Base-by-base conservation (phyloP, 2,329 filamentous ascomycete genomes). In the Alternaria angustiovoidea region DNA sequence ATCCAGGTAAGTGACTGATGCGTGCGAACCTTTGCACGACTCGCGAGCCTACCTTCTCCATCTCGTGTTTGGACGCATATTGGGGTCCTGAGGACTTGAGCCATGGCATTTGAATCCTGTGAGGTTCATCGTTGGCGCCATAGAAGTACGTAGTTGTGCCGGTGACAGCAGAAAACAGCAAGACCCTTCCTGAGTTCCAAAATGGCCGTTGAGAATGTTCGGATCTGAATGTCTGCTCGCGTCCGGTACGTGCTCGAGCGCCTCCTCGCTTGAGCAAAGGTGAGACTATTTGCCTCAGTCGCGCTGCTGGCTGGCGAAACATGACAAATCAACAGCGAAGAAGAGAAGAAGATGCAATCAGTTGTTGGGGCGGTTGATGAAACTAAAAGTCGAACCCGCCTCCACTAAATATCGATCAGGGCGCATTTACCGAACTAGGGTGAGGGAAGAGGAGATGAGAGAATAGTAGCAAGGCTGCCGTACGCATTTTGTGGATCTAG, bases 71-170 rank as follows among this genome's bases (percentile, higher is more conserved):
- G 26, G 73, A 80, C 5, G 84, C 86, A 79, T 87, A 88, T 22
- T 67, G 69, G 3, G 79, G 80, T 22, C 66, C 73, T 7, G 66
- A 41, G 11, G 69, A 63, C 14, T 60, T 69, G 22, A 69, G 62
- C 59, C 72, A 75, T 24, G 71, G 68, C 41, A 75, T 57, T 26
- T 69, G 71, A 49, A 74, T 64, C 49, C 70, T 66, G 9, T 71
- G 65, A 11, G 69, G 62, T n/a, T 78, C 75, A 64, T 81, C 80
- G 54, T 78, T 81, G 57, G 78, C 75, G 22, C 85, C 84, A 56
- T 81, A 81, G 14, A 80, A 73, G 65, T 87, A 88, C 4, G 85
- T 82, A n/a, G 84, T 69, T 11, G 82, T 81, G 28, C 82, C 83
- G 18, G 84, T 83, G 49, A 85, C 81, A 28, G 81, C 80, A 48